Conservation (phyloP, 2,329 filamentous ascomycete species). For the Aureobasidium sp. region DNA sequence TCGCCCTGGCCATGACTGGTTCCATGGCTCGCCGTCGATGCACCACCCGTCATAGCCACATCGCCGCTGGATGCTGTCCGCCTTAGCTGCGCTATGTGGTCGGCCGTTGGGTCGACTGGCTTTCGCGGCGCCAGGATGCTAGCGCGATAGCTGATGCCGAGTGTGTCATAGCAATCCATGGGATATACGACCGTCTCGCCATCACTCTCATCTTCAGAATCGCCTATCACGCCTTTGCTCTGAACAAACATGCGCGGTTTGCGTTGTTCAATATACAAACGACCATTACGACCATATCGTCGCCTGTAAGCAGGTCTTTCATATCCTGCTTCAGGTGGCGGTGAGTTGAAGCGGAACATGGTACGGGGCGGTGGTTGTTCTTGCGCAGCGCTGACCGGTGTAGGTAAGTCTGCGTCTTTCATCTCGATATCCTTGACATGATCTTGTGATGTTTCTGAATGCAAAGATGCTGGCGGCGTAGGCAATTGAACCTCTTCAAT, state of each 20-base stretch:
- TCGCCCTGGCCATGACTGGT: slow-evolving; percentile 4
- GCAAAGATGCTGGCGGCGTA: slow-evolving; percentile 42
- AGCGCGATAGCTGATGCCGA: slow-evolving; percentile 52
- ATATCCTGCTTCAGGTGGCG: slow-evolving; percentile 16
- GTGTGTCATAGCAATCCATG: slow-evolving; percentile 60
- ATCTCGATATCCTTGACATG: slow-evolving; percentile 34
- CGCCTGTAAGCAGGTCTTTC: slow-evolving; percentile 64
- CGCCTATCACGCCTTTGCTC: slow-evolving; percentile 49
- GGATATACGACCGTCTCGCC: slow-evolving; percentile 69
- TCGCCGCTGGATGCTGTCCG: slow-evolving; percentile 15
- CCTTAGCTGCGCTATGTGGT: slow-evolving; percentile 10
- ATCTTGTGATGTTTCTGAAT: slow-evolving; percentile 36
- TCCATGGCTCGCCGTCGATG: slow-evolving; percentile 17
- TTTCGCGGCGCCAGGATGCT: slow-evolving; percentile 33
- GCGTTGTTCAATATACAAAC: slow-evolving; percentile 72
- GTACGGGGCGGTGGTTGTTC: slow-evolving; percentile 23
- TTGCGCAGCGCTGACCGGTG: slow-evolving; percentile 20
- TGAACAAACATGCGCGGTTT: slow-evolving; percentile 24
- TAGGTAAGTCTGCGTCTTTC: slow-evolving; percentile 23
- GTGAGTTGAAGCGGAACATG: slow-evolving; percentile 20
- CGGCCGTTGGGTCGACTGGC: slow-evolving; percentile 9
- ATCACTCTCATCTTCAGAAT: slow-evolving; percentile 79
- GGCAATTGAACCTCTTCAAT: slow-evolving; percentile 30
- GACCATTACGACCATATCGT: slow-evolving; percentile 75
- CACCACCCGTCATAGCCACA: slow-evolving; percentile 17